Base-by-base conservation (phyloP, 352 stramenopile genomes). In the Phytophthora pistaciae region DNA sequence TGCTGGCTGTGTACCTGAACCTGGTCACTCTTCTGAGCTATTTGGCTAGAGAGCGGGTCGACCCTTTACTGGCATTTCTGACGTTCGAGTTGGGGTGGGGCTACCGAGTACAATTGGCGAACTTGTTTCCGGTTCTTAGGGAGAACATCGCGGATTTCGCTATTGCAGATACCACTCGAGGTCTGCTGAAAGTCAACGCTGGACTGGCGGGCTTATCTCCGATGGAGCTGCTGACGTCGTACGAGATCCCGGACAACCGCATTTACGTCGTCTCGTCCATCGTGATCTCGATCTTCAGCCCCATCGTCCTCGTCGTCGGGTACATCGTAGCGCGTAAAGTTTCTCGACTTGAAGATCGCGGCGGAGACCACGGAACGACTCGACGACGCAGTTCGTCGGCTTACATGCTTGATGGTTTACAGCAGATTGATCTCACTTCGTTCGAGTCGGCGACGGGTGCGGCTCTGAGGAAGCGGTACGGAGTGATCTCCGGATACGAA, bases 1-100 rank as follows among this genome's bases (percentile, higher is more conserved):
- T 88, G 10, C 14, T 88, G 1, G 65, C 71, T 0, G 9, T 86
- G 5, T 86, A 81, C 27, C 36, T 86, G 55, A 75, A 75, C 10
- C 10, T 69, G 2, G 66, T 68, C 3, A 62, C 60, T 1, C 11
- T 77, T 0, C 44, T 84, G 5, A 79, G 77, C 25, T 72, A 73
- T 8, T 10, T 80, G 0, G 36, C 59, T 18, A 60, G 60, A 2
- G 67, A 80, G 13, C 73, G 70, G 1, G 58, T 86, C 11, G 78
- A 86, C 27, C 75, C 78, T 7, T 23, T 79, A 3, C 14, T 83
- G 4, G 67, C 72, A 4, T 68, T 82, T 44, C 14, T 56, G 9
- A 61, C 63, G 0, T 84, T 80, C 33, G 64, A 79, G 27, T 33
- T 82, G 20, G 67, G 64, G 0, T 82, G 74, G 59, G 64, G 25